phyloP scores from a whole-genome alignment of 108 stramenopile species.

The Skeletonema menzelii region DNA sequence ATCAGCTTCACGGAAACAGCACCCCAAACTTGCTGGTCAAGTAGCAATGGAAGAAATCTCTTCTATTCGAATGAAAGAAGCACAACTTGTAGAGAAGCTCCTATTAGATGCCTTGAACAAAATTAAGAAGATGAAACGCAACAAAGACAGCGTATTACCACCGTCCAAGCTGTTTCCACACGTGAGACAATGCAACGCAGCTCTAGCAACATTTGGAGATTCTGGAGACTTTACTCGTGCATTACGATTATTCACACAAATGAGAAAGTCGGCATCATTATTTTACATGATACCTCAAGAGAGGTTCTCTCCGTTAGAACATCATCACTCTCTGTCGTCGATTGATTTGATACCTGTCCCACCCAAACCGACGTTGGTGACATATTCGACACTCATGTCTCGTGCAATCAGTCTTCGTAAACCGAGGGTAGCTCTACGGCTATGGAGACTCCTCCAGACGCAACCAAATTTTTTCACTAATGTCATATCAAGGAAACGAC shows the following conservation, averaged over 20 bases:
- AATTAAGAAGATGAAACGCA: slow-evolving; percentile 1
- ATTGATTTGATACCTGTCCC: slow-evolving; percentile 28
- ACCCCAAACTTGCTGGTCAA: background rate
- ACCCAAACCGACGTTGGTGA: slow-evolving; percentile 78
- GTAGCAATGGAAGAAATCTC: background rate
- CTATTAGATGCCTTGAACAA: slow-evolving; percentile 8
- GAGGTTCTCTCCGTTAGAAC: slow-evolving; percentile 9
- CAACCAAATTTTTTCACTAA: slow-evolving; percentile 58
- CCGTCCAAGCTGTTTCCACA: slow-evolving; percentile 23
- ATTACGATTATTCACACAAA: slow-evolving; percentile 76
- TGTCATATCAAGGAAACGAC: slow-evolving; percentile 19
- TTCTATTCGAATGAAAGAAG: slow-evolving; percentile 10
- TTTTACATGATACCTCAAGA: slow-evolving; percentile 14
- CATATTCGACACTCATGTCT: slow-evolving; percentile 89
- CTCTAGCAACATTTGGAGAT: slow-evolving; percentile 83
- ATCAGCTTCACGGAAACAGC: background rate
- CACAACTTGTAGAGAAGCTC: slow-evolving; percentile 17
- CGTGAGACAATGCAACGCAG: slow-evolving; percentile 59
- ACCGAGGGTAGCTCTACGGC: slow-evolving; percentile 70
- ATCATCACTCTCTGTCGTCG: slow-evolving; percentile 1
- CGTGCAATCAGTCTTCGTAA: slow-evolving; percentile 77
- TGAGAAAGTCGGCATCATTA: slow-evolving; percentile 68
- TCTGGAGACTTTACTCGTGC: slow-evolving; percentile 77
- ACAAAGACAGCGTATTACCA: background rate
- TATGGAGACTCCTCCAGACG: slow-evolving; percentile 76